phyloP scores from a whole-genome alignment of 805 yeast genomes.

The Metschnikowia chrysomelidarum region DNA sequence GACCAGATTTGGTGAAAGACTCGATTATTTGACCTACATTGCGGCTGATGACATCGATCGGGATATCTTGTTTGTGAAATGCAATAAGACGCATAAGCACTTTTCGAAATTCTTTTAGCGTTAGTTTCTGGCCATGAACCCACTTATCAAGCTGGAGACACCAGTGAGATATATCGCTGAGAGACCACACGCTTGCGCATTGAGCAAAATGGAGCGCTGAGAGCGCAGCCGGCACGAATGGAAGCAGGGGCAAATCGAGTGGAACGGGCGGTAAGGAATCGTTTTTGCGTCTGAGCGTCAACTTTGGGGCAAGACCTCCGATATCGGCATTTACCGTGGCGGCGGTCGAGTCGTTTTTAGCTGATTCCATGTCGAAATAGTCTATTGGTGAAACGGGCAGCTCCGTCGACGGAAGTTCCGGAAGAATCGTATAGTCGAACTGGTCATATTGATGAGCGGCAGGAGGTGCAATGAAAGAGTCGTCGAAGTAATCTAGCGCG shows the following conservation, averaged over 20 bases:
- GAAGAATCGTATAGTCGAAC: constrained; percentile 36
- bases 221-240: constrained; percentile 51
- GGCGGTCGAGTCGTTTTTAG: constrained; percentile 4
- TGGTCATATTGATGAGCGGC: constrained; percentile 14
- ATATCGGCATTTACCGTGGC: too few species aligned
- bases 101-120: constrained; percentile 51
- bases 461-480: constrained; percentile 22
- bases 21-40: constrained; percentile 49
- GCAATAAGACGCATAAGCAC: constrained; percentile 50
- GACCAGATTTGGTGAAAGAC: constrained; percentile 41
- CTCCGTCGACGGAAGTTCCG: constrained; percentile 27
- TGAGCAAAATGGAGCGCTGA: constrained; percentile 47
- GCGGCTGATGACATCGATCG: constrained; percentile 49
- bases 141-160: constrained; percentile 49
- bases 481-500: constrained; percentile 14
- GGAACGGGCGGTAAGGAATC: constrained; percentile 44
- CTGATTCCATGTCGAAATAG: constrained; percentile 34
- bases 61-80: constrained; percentile 48
- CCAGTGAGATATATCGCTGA: constrained; percentile 55
- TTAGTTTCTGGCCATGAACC: constrained; percentile 51
- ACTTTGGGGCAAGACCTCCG: too few species aligned
- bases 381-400: neutral
- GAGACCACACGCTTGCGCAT: constrained; percentile 46
- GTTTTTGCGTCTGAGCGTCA: constrained; percentile 14
- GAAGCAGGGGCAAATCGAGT: constrained; percentile 51